A percentile compares a stretch with the other conserved stretches of the same genome.
Conservation (phyloP, 2,329 filamentous ascomycete genomes). For the Pseudogymnoascus sp. region DNA sequence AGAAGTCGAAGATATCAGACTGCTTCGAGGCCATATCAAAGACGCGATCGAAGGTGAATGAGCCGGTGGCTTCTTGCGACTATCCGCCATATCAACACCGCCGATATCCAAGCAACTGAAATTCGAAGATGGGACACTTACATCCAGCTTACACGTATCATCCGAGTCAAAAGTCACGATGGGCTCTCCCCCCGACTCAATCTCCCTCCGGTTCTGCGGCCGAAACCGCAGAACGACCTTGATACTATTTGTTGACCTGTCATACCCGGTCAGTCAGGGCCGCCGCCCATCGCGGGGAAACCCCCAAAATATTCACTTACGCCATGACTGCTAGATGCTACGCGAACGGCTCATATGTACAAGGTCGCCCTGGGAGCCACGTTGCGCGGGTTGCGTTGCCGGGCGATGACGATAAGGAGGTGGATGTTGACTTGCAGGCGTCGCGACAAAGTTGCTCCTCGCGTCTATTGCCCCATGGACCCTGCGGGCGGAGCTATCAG, state of each 20-base stretch:
- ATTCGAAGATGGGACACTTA: slow-evolving; percentile 40
- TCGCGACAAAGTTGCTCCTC: slow-evolving; percentile 7
- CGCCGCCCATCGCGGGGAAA: neutral
- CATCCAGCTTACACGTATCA: slow-evolving; percentile 80
- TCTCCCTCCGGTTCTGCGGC: slow-evolving; percentile 91
- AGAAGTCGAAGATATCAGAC: slow-evolving; percentile 94
- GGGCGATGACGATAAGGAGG: slow-evolving; percentile 9
- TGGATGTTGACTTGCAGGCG: neutral
- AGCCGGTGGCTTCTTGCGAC: slow-evolving; percentile 74
- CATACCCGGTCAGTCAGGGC: neutral
- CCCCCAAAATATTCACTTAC: neutral
- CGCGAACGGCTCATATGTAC: neutral
- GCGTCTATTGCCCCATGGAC: slow-evolving; percentile 1
- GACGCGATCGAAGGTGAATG: slow-evolving; percentile 95
- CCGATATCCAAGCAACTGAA: neutral
- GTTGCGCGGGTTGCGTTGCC: neutral
- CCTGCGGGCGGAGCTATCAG: neutral
- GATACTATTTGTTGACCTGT: slow-evolving; percentile 50
- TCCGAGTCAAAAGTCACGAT: slow-evolving; percentile 84
- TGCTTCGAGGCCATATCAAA: slow-evolving; percentile 92
- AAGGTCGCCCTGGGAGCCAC: slow-evolving; percentile 6
- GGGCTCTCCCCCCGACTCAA: slow-evolving; percentile 81
- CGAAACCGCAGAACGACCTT: slow-evolving; percentile 96
- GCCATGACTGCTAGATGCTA: slow-evolving; percentile 7
- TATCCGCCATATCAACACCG: slow-evolving; percentile 31